Percentiles rank a stretch among this genome's conserved stretches.
phyloP scores from a whole-genome alignment of 371 early-diverging fungal genomes.

The Mucor indicus region DNA sequence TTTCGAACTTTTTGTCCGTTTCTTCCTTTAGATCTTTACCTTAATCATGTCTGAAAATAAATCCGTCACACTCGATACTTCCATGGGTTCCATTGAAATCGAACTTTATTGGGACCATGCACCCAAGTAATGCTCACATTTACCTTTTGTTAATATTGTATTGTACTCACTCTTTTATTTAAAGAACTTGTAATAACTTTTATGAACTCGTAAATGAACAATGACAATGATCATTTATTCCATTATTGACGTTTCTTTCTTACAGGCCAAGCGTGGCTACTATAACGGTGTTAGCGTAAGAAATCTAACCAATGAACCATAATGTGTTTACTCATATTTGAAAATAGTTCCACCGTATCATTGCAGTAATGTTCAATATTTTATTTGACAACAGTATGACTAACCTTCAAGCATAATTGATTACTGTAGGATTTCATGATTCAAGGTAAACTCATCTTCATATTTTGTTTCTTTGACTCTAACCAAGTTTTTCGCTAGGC shows the following conservation, averaged over 20 bases:
- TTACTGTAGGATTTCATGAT: slow-evolving; percentile 70
- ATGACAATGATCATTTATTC: neutral
- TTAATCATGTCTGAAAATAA: slow-evolving; percentile 24
- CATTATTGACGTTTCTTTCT: neutral
- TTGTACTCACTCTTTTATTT: neutral
- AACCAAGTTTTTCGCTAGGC: too few relatives aligned
- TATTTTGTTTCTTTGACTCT: too few relatives aligned
- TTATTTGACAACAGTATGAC: neutral
- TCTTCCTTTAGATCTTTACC: too few relatives aligned
- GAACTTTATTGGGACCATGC: slow-evolving; percentile 76
- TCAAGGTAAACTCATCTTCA: slow-evolving; percentile 53
- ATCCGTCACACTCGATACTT: slow-evolving; percentile 59
- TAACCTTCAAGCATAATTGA: neutral
- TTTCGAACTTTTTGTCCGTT: too few relatives aligned
- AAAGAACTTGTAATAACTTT: slow-evolving; percentile 74
- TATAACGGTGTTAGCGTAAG: slow-evolving; percentile 69
- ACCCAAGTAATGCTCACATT: too few relatives aligned
- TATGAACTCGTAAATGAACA: slow-evolving; percentile 57
- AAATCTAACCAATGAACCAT: neutral
- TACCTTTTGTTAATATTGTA: too few relatives aligned
- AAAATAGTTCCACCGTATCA: slow-evolving; percentile 74
- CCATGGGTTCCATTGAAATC: slow-evolving; percentile 63
- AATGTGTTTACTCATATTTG: neutral
- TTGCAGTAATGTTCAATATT: slow-evolving; percentile 44
- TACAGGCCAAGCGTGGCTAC: slow-evolving; percentile 62